These are phyloP conservation scores for Ganoderma leucocontextum DNA, from an alignment of 1,284 basidiomycete genomes.

Conservation along the genomic window DNA sequence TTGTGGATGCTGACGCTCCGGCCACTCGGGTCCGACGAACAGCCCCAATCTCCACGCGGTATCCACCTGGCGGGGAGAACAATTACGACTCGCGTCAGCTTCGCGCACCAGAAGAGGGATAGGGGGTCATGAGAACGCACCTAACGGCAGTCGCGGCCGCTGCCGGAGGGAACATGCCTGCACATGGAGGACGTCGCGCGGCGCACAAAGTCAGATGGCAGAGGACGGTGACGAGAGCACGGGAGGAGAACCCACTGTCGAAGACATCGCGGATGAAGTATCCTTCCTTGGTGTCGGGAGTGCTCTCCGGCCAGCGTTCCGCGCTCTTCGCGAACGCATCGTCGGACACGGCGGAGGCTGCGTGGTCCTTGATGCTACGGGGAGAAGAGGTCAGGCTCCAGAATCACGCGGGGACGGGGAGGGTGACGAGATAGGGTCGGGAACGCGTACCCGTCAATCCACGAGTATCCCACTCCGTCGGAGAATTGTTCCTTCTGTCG, in stretches of 20 bases:
- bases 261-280: slow-evolving; percentile 96
- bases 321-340: slow-evolving; percentile 80
- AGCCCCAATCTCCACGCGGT: slow-evolving; percentile 96
- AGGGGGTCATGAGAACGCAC: slow-evolving; percentile 51
- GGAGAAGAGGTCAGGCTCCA: slow-evolving; percentile 1
- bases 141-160: slow-evolving; percentile 94
- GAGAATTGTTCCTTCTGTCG: slow-evolving; percentile 99
- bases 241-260: slow-evolving; percentile 62
- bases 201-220: slow-evolving; percentile 16
- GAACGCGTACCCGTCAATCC: slow-evolving; percentile 90
- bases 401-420: slow-evolving; percentile 11
- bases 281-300: slow-evolving; percentile 97
- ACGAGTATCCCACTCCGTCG: slow-evolving; percentile 98
- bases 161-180: slow-evolving; percentile 84
- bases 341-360: slow-evolving; percentile 81
- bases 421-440: slow-evolving; percentile 1
- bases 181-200: not conserved
- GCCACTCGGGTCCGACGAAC: slow-evolving; percentile 93
- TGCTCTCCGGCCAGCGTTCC: slow-evolving; percentile 83
- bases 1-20: slow-evolving; percentile 96
- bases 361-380: slow-evolving; percentile 88
- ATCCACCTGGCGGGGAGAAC: slow-evolving; percentile 74
- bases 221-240: slow-evolving; percentile 21
- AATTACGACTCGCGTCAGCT: slow-evolving; percentile 14
- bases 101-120: slow-evolving; percentile 1